A percentile compares a stretch with the other conserved stretches of the same genome.
These are phyloP conservation scores for Zygosaccharomyces sapae DNA, from an alignment of 1,139 yeast genomes.

Conservation along the genomic window DNA sequence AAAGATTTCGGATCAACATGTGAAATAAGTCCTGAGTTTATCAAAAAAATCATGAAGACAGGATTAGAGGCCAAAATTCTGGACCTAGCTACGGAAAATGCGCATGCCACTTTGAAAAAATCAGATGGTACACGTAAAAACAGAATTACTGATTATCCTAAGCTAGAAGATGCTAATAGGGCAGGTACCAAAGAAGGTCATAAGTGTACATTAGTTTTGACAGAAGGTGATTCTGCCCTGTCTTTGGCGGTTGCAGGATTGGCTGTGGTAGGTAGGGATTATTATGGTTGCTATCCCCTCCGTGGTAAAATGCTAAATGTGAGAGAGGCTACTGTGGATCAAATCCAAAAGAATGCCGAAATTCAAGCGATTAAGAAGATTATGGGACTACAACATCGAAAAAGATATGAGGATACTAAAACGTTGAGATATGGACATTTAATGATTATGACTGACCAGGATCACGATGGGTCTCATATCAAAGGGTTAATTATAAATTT, in stretches of 20 bases:
- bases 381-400: conserved; percentile 92
- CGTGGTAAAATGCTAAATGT: conserved; percentile 94
- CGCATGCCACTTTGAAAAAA: conserved; percentile 80
- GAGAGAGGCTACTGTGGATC: conserved; percentile 93
- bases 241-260: conserved; percentile 91
- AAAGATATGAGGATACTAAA: conserved; percentile 67
- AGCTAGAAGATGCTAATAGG: conserved; percentile 91
- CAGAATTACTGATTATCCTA: conserved; percentile 84
- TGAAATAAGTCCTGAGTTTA: conserved; percentile 68
- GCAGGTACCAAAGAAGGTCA: conserved; percentile 94
- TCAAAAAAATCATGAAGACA: conserved; percentile 68
- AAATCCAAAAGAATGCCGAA: conserved; percentile 86
- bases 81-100: conserved; percentile 81
- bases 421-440: conserved; percentile 90
- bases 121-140: conserved; percentile 85
- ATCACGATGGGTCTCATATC: conserved; percentile 98
- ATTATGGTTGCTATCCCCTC: conserved; percentile 92
- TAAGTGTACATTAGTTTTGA: conserved; percentile 85
- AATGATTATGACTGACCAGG: conserved; percentile 99
- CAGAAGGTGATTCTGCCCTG: conserved; percentile 97
- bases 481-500: conserved; percentile 94
- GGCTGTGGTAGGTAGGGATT: conserved; percentile 92
- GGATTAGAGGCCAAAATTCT: conserved; percentile 78
- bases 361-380: conserved; percentile 94
- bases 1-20: conserved; percentile 84